Percentiles rank a stretch among this genome's conserved stretches.
Evolutionary conservation across 345 rosid genomes (phyloP).

Genomic region (Syzygium grande): DNA sequence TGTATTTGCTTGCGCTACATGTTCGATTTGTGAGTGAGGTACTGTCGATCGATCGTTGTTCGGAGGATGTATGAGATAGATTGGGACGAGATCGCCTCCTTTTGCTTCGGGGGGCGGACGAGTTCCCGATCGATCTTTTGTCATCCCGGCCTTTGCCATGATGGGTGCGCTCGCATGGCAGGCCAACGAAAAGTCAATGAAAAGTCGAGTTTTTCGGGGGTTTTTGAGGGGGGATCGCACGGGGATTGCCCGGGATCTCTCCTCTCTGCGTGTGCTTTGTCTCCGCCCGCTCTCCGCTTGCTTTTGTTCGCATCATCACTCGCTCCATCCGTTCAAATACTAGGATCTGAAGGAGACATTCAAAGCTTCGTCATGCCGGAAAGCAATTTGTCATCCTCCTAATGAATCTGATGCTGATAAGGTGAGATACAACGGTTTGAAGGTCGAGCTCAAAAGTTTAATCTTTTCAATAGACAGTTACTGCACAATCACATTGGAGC

Average conservation of each 20-base stretch:
- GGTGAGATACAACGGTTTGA: background rate
- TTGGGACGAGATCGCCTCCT: background rate
- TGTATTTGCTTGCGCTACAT: background rate
- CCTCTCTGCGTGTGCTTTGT: constrained; percentile 12
- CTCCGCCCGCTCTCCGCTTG: background rate
- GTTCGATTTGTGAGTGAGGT: background rate
- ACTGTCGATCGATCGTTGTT: background rate
- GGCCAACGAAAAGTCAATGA: constrained; percentile 53
- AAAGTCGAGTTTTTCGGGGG: constrained; percentile 20
- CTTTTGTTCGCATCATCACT: background rate
- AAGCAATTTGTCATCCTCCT: background rate
- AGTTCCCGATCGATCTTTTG: constrained; percentile 37
- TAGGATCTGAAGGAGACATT: background rate
- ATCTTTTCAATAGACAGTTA: background rate
- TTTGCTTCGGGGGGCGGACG: background rate
- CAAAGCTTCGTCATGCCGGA: background rate
- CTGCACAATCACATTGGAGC: background rate
- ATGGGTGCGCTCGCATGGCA: constrained; percentile 97
- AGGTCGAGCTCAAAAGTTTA: background rate
- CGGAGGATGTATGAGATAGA: background rate
- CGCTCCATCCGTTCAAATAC: background rate
- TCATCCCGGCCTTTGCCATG: constrained; percentile 88
- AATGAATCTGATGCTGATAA: background rate
- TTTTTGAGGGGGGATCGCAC: constrained; percentile 76
- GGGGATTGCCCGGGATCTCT: constrained; percentile 78